phyloP scores from a whole-genome alignment of 2,329 filamentous ascomycete genomes.

The Elsinoe necatrix region DNA sequence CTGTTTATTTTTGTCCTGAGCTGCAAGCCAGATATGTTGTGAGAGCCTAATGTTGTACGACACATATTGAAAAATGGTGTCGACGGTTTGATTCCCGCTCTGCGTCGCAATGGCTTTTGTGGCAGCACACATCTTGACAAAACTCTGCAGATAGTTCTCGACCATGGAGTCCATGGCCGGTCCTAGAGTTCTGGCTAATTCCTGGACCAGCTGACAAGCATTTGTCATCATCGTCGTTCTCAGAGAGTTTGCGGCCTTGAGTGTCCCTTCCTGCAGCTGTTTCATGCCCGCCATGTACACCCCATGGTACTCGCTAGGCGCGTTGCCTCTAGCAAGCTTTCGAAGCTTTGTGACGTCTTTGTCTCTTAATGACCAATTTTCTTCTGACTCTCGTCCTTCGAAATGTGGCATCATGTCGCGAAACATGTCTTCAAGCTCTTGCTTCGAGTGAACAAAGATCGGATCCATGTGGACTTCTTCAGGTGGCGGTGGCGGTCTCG shows the following conservation, averaged over 20 bases:
- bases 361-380: constrained; percentile 84
- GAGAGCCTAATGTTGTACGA: constrained; percentile 74
- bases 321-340: constrained; percentile 74
- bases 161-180: constrained; percentile 78
- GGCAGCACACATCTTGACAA: constrained; percentile 79
- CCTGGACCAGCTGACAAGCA: constrained; percentile 74
- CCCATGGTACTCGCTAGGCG: constrained; percentile 64
- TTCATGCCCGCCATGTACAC: constrained; percentile 65
- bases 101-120: constrained; percentile 92
- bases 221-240: constrained; percentile 86
- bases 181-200: constrained; percentile 68
- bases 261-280: constrained; percentile 70
- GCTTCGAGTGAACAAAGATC: constrained; percentile 70
- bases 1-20: constrained; percentile 88
- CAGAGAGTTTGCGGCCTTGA: constrained; percentile 75
- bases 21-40: constrained; percentile 75
- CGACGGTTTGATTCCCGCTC: constrained; percentile 71
- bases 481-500: constrained; percentile 50
- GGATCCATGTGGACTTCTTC: constrained; percentile 67
- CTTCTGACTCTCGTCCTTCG: constrained; percentile 80
- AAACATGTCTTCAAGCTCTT: constrained; percentile 83
- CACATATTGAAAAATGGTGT: constrained; percentile 67
- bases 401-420: constrained; percentile 73
- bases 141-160: constrained; percentile 77
- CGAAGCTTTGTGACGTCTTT: constrained; percentile 70